These are phyloP conservation scores for Begonia masoniana DNA, from an alignment of 306 rosid genomes.

Conservation along the genomic window DNA sequence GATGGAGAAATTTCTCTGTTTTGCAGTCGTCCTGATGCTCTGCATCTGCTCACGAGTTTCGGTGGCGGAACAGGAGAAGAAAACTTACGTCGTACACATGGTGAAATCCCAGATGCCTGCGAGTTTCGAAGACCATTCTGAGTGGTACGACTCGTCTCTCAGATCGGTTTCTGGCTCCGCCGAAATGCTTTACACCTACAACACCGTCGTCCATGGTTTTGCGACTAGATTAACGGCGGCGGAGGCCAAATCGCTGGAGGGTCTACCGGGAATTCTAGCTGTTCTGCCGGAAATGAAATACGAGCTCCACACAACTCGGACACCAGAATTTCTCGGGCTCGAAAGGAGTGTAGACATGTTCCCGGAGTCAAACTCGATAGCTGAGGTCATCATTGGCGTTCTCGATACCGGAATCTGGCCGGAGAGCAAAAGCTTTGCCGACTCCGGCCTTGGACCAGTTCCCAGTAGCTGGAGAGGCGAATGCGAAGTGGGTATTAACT, in stretches of 20 bases:
- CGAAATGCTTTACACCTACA: constrained; percentile 55
- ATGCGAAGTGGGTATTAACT: constrained; percentile 52
- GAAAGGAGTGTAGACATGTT: constrained; percentile 13
- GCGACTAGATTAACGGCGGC: constrained; percentile 41
- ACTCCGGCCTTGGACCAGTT: constrained; percentile 44
- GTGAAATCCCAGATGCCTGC: constrained; percentile 56
- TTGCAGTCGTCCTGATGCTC: constrained; percentile 13
- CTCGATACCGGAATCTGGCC: constrained; percentile 83
- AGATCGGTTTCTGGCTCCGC: constrained; percentile 39
- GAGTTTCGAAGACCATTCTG: constrained; percentile 34
- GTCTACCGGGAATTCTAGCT: constrained; percentile 37
- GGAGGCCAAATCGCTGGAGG: constrained; percentile 31
- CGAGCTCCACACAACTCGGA: constrained; percentile 70
- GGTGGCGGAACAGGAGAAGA: constrained; percentile 15
- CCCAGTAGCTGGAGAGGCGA: constrained; percentile 61
- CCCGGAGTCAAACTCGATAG: constrained; percentile 13
- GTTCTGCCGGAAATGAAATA: constrained; percentile 39
- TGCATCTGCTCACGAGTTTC: constrained; percentile 10
- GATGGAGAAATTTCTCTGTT: too few relatives aligned
- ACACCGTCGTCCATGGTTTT: constrained; percentile 57
- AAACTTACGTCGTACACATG: constrained; percentile 57
- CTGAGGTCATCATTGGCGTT: constrained; percentile 45
- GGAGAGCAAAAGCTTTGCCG: constrained; percentile 78
- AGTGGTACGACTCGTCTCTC: constrained; percentile 62
- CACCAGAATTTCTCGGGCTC: constrained; percentile 65